phyloP scores from a whole-genome alignment of 2,329 filamentous ascomycete species.

The Mycogone perniciosa region DNA sequence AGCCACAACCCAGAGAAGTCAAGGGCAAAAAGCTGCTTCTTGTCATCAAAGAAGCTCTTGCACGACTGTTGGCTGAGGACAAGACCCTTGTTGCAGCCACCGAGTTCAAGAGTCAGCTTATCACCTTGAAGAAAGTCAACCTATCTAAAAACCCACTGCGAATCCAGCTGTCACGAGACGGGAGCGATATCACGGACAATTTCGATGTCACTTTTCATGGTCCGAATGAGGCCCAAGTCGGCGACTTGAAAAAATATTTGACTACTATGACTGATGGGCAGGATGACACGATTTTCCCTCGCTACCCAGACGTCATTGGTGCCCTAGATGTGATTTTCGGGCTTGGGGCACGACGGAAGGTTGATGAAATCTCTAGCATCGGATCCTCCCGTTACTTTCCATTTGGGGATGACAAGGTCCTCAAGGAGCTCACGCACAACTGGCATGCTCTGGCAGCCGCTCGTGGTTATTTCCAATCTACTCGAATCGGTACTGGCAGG shows the following conservation, averaged over 20 bases:
- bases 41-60: constrained; percentile 35
- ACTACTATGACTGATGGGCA: constrained; percentile 34
- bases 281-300: constrained; percentile 37
- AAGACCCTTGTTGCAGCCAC: constrained; percentile 33
- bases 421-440: constrained; percentile 21
- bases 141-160: constrained; percentile 29
- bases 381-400: constrained; percentile 47
- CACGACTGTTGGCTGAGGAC: constrained; percentile 26
- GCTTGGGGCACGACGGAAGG: constrained; percentile 32
- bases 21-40: constrained; percentile 39
- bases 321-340: constrained; percentile 49
- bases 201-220: constrained; percentile 38
- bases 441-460: constrained; percentile 33
- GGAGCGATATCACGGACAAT: constrained; percentile 24
- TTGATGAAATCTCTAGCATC: constrained; percentile 31
- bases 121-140: constrained; percentile 33
- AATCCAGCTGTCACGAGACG: constrained; percentile 29
- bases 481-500: constrained; percentile 46
- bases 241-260: constrained; percentile 39
- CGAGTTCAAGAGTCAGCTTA: constrained; percentile 46
- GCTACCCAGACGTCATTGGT: constrained; percentile 42
- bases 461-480: constrained; percentile 51
- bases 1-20: constrained; percentile 21
- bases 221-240: constrained; percentile 32
- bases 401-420: constrained; percentile 25